A percentile compares a stretch with the other conserved stretches of the same genome.
Evolutionary conservation across 2,329 filamentous ascomycete species (phyloP).

Genomic region (Triangularia verruculosa): DNA sequence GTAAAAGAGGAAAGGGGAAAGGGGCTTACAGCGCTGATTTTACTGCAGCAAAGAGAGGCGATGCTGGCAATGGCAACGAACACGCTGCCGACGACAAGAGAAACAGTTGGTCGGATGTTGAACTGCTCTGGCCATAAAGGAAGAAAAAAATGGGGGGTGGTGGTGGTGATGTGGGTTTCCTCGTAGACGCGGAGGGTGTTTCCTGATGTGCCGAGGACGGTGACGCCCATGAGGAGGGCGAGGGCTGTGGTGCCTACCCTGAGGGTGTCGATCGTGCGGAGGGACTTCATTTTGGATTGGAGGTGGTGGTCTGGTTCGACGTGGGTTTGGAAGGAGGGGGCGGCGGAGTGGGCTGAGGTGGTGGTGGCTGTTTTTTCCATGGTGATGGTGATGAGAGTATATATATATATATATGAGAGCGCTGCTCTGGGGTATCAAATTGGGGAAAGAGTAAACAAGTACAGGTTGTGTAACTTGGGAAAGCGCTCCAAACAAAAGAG

Average conservation of each 20-base stretch:
- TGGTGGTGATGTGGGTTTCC: constrained; percentile 46
- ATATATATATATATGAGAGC: not conserved
- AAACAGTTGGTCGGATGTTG: constrained; percentile 54
- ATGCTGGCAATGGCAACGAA: constrained; percentile 49
- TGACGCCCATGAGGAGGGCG: constrained; percentile 49
- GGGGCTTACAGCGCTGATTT: constrained; percentile 48
- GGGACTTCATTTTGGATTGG: constrained; percentile 38
- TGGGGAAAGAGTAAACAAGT: not conserved
- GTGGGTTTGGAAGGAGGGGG: constrained; percentile 41
- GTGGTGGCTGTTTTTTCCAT: constrained; percentile 24
- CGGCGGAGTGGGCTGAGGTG: constrained; percentile 33
- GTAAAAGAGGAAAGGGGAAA: not conserved
- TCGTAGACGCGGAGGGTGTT: constrained; percentile 56
- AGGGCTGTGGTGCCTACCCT: constrained; percentile 49
- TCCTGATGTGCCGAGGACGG: constrained; percentile 52
- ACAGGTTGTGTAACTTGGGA: not conserved
- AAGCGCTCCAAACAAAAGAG: not conserved
- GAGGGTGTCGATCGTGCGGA: constrained; percentile 43
- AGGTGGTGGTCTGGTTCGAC: constrained; percentile 32
- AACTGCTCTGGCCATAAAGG: constrained; percentile 58
- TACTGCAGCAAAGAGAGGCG: constrained; percentile 48
- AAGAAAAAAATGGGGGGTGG: constrained; percentile 43
- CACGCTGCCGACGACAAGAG: constrained; percentile 50
- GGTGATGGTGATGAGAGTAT: constrained; percentile 1
- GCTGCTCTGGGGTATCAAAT: not conserved